Base-by-base conservation (phyloP, 805 yeast genomes). In the Ogataea ramenticola region DNA sequence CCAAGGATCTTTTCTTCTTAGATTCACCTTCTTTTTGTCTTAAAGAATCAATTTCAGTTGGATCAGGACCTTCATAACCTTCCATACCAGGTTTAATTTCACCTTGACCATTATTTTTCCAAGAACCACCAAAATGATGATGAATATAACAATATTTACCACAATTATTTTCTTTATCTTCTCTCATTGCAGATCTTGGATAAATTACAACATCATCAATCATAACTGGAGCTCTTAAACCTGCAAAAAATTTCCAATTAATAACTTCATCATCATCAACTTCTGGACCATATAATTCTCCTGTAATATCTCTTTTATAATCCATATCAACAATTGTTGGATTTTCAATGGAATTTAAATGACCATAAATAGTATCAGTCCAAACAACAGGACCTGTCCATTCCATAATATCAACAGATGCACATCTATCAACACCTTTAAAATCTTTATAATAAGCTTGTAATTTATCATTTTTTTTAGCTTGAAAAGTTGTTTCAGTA, bases 381-480 rank as follows among this genome's bases (percentile, higher is more conserved):
- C 88, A 85, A 22, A 79, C 65, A 36, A 87, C 93, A 39, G 85
- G 78, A 11, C 95, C 95, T 0, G 93, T 82, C 88, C 88, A 82
- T 53, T 71, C 75, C 68, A 79, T 77, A 43, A 82, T 77, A 50
- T 76, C 82, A 46, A 67, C 57, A 2, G 65, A 58, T 17, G 58
- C 53, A 46, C 67, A 63, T 48, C 59, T 56, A 48, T 64, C 67
- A 34, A 64, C 66, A 35, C 61, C 65, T 43, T 60, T 61, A 45
- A 63, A 63, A 51, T 63, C 67, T 46, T 61, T 60, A 43, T 62
- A 62, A 39, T 62, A 62, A 22, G 66, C 66, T 43, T 55, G 60
- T 46, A 64, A 50, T 44, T 58, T 61, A 48, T 58, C 57, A 41
- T 60, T 59, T 43, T 61, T 61, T 43, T 58, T 57, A 14, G 66